Evolutionary conservation across 352 stramenopile genomes (phyloP), one percentile per base, ranked within the genome.

Genomic region (Aphanomyces cochlioides): DNA sequence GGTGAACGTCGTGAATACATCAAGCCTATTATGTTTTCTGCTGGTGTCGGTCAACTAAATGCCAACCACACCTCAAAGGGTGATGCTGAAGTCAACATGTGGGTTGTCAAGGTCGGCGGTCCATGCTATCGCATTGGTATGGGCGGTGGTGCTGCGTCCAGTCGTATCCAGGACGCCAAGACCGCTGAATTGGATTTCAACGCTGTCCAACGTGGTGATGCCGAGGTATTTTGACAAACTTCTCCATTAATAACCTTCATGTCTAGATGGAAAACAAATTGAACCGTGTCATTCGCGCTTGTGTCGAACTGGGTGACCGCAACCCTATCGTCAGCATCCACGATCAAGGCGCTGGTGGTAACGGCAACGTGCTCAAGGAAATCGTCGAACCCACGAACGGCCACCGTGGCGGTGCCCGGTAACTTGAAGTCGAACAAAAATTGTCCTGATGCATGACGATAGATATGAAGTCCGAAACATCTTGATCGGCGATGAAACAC

Each of bases 21-120:
- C 69, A 99, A 99, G 82, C 98, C 98, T 34, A 99, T 99, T 77
- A 99, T 99, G 97, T 99, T 99, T 73, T 99, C 95, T 56, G 97
- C 97, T 5, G 98, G 98, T 69, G 83, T 99, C 37, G 98, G 98
- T 38, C 90, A 98, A 73, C 82, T 99, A 39, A 96, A 99, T 73
- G 92, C 78, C 21, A 77, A 84, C 41, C 97, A 99, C 79, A 90
- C 89, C 56, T 78, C 73, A 17, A 99, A 99, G 82, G 96, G 92
- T 10, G 89, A 93, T 67, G 92, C 97, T 0, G 96, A 98, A 71
- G 78, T 92, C 63, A 77, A 87, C 54, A 99, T 99, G 96, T 92
- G 96, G 69, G 96, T 99, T 28, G 93, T 98, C 40, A 99, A 99
- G 82, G 84, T 99, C 65, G 98, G 98, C 61, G 98, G 98, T 15